A percentile compares a stretch with the other conserved stretches of the same genome.
Conservation (phyloP, 1,139 yeast genomes). For the Hansenula sp. region DNA sequence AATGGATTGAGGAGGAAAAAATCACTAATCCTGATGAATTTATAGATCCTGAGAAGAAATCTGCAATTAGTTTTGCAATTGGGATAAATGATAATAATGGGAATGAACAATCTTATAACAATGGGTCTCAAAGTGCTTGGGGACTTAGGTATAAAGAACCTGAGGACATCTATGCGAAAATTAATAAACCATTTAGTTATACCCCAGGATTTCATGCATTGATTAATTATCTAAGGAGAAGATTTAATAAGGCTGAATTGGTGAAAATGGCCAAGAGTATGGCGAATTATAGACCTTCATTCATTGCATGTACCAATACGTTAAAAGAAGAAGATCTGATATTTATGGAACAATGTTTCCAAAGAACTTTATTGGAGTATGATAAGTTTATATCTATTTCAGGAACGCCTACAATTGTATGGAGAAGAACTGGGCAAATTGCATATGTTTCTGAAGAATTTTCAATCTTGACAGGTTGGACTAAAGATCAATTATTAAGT, state of each 20-base stretch:
- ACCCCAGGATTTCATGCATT: constrained; percentile 88
- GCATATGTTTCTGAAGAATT: constrained; percentile 94
- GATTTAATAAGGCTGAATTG: constrained; percentile 68
- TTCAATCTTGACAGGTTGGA: constrained; percentile 88
- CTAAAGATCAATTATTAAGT: constrained; percentile 58
- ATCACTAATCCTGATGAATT: constrained; percentile 31
- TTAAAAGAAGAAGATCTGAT: constrained; percentile 86
- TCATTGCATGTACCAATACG: constrained; percentile 88
- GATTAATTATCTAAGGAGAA: constrained; percentile 62
- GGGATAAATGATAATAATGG: constrained; percentile 29
- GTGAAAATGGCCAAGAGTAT: constrained; percentile 83
- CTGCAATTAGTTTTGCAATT: constrained; percentile 50
- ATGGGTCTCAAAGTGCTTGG: constrained; percentile 8
- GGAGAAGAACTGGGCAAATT: constrained; percentile 95
- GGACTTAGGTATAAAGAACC: constrained; percentile 55
- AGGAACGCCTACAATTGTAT: constrained; percentile 92
- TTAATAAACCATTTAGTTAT: constrained; percentile 74
- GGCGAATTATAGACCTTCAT: constrained; percentile 87
- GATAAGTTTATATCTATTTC: constrained; percentile 78
- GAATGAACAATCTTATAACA: not conserved
- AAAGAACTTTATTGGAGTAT: constrained; percentile 83
- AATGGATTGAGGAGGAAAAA: constrained; percentile 41
- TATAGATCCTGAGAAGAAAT: constrained; percentile 25
- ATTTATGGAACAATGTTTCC: constrained; percentile 95
- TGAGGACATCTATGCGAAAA: constrained; percentile 73